A percentile compares a stretch with the other conserved stretches of the same genome.
These are phyloP conservation scores for Xanthoconium purpureum DNA, from an alignment of 768 basidiomycete genomes.

Conservation along the genomic window DNA sequence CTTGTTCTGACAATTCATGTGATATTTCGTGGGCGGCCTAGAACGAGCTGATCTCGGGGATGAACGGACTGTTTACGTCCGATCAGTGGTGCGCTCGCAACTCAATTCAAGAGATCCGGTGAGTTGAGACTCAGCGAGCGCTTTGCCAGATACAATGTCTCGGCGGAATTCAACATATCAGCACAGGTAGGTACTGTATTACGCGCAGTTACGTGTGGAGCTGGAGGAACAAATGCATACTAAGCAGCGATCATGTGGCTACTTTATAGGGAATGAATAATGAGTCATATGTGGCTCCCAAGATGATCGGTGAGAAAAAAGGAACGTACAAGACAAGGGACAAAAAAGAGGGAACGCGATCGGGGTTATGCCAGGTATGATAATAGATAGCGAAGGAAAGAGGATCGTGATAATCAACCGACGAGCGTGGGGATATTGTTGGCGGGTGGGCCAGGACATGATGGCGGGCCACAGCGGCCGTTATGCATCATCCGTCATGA, in stretches of 20 bases:
- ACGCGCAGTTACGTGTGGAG: conserved; percentile 17
- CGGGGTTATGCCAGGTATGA: conserved; percentile 18
- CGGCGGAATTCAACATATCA: conserved; percentile 18
- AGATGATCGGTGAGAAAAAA: conserved; percentile 22
- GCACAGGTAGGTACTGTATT: conserved; percentile 11
- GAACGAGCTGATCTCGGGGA: conserved; percentile 6
- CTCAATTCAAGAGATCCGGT: conserved; percentile 10
- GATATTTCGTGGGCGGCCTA: conserved; percentile 5
- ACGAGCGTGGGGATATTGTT: conserved; percentile 3
- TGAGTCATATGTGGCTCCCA: conserved; percentile 10
- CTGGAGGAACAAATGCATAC: conserved; percentile 10
- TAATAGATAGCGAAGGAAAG: conserved; percentile 19
- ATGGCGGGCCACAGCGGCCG: not conserved
- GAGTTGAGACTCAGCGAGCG: conserved; percentile 18
- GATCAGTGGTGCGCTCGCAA: conserved; percentile 13
- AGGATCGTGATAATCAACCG: conserved; percentile 8
- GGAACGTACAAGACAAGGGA: conserved; percentile 16
- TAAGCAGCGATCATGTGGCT: conserved; percentile 25
- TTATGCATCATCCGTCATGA: conserved; percentile 91
- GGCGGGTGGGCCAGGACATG: too few relatives aligned
- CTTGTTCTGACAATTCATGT: conserved; percentile 15
- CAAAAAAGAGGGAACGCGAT: conserved; percentile 11
- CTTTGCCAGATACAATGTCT: conserved; percentile 8
- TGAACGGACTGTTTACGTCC: conserved; percentile 2
- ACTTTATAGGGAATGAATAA: conserved; percentile 5